Percentiles rank a stretch among this genome's conserved stretches.
Conservation (phyloP, 148 eudicot genomes). For the Vaccinium macrocarpon region DNA sequence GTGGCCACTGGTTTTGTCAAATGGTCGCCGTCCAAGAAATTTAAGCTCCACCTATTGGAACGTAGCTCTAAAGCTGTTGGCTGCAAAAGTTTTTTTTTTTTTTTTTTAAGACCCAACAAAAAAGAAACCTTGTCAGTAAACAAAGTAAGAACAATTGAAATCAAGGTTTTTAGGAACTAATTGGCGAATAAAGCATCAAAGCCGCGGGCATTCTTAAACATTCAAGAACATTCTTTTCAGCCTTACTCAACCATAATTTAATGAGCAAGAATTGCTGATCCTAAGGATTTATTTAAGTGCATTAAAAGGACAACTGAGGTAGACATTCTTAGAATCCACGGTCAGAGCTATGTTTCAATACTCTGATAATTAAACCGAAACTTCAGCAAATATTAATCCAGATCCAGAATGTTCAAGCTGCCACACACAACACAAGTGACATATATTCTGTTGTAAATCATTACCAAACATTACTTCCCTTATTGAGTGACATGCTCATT, state of each 20-base stretch:
- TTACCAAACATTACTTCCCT: neutral
- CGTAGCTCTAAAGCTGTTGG: slow-evolving; percentile 71
- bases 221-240: neutral
- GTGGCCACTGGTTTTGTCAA: neutral
- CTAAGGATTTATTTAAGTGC: neutral
- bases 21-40: slow-evolving; percentile 52
- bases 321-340: neutral
- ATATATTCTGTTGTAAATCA: neutral
- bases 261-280: neutral
- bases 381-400: neutral
- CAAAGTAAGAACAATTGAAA: neutral
- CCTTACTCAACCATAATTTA: neutral
- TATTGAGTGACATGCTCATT: neutral
- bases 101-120: neutral
- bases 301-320: neutral
- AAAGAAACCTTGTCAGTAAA: neutral
- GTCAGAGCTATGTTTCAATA: neutral
- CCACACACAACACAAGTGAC: neutral
- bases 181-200: neutral
- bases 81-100: slow-evolving; percentile 6
- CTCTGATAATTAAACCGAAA: neutral
- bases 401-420: neutral
- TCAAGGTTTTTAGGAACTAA: neutral
- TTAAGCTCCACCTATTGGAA: slow-evolving; percentile 51
- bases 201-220: neutral